Evolutionary conservation across 2,329 filamentous ascomycete genomes (phyloP).

Genomic region (Exophiala sp.): DNA sequence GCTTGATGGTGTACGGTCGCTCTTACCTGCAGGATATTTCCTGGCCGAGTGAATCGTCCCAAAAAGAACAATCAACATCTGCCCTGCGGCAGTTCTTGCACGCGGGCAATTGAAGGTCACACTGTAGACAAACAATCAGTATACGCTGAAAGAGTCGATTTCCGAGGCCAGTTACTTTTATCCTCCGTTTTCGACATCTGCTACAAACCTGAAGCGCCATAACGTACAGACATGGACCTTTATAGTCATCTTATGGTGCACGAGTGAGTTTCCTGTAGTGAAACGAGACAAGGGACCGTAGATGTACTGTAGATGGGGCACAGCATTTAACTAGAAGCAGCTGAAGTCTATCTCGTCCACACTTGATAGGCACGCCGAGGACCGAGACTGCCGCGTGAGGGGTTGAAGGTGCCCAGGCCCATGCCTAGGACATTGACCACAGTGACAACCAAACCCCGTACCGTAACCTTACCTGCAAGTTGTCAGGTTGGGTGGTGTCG

Average conservation of each 20-base stretch:
- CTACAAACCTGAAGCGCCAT: constrained; percentile 11
- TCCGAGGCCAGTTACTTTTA: constrained; percentile 1
- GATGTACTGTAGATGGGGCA: neutral
- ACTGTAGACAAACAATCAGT: neutral
- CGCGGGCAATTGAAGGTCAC: constrained; percentile 11
- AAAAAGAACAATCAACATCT: constrained; percentile 16
- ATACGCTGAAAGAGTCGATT: neutral
- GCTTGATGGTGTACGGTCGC: neutral
- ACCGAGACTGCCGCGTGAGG: too few relatives aligned
- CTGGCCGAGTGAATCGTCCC: constrained; percentile 8
- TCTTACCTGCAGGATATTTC: constrained; percentile 14
- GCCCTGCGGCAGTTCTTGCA: constrained; percentile 11
- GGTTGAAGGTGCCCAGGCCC: too few relatives aligned
- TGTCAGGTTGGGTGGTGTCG: too few relatives aligned
- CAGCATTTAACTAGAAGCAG: too few relatives aligned
- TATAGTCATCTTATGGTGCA: too few relatives aligned
- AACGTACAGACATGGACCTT: neutral
- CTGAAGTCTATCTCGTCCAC: too few relatives aligned
- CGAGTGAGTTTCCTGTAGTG: too few relatives aligned
- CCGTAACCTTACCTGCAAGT: too few relatives aligned
- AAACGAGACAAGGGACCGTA: neutral
- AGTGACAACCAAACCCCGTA: too few relatives aligned
- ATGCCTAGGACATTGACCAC: too few relatives aligned
- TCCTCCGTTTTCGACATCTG: constrained; percentile 14
- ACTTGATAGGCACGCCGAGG: too few relatives aligned